Conservation (phyloP, 2,329 filamentous ascomycete genomes). For the Dothideomycetes sp. region DNA sequence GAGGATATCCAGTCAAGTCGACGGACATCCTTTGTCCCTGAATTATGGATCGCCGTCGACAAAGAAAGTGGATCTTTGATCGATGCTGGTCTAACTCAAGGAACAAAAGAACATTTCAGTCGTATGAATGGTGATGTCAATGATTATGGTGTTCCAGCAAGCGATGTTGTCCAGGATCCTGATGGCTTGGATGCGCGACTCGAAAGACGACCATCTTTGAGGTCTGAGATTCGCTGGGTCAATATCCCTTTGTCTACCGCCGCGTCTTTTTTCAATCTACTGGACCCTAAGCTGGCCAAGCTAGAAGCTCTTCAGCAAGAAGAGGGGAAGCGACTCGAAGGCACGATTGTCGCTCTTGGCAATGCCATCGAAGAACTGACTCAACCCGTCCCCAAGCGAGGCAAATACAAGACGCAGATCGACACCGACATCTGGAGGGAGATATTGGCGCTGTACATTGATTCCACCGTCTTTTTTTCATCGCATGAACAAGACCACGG, state of each 20-base stretch:
- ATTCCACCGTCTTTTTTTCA: conserved; percentile 73
- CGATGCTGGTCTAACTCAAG: conserved; percentile 55
- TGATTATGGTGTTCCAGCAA: not conserved
- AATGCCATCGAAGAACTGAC: conserved; percentile 53
- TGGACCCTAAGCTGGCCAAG: conserved; percentile 59
- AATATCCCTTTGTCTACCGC: conserved; percentile 70
- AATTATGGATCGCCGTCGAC: conserved; percentile 59
- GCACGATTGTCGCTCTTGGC: conserved; percentile 54
- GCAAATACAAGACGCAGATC: conserved; percentile 36
- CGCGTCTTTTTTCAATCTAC: conserved; percentile 65
- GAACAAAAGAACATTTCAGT: conserved; percentile 54
- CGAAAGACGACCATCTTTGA: not conserved
- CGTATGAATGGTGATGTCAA: conserved; percentile 21
- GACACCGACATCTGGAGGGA: conserved; percentile 69
- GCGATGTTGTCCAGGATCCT: not conserved
- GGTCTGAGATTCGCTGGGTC: conserved; percentile 30
- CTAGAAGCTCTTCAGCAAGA: conserved; percentile 57
- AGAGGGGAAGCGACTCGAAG: conserved; percentile 53
- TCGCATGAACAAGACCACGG: conserved; percentile 62
- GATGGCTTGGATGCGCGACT: not conserved
- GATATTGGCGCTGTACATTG: conserved; percentile 72
- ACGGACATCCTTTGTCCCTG: conserved; percentile 44
- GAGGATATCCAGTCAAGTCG: not conserved
- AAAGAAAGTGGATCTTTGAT: conserved; percentile 55
- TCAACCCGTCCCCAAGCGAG: conserved; percentile 41